These are phyloP conservation scores for Isatis tinctoria DNA, from an alignment of 345 rosid genomes.

Conservation along the genomic window DNA sequence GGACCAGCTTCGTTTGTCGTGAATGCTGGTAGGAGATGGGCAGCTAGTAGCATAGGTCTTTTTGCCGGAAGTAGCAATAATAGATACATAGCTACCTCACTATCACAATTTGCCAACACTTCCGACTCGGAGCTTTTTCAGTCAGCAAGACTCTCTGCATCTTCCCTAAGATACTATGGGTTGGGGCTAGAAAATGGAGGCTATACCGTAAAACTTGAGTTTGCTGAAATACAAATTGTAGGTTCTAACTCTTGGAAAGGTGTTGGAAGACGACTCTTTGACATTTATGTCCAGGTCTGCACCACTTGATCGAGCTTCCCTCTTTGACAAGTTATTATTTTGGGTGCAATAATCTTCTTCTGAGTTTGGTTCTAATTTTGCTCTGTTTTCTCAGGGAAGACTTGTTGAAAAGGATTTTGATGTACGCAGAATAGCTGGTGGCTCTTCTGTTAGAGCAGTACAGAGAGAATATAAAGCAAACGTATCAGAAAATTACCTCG, in stretches of 20 bases:
- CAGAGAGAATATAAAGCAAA: slow-evolving; percentile 21
- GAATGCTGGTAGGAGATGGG: slow-evolving; percentile 43
- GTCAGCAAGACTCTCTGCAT: slow-evolving; percentile 38
- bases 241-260: slow-evolving; percentile 32
- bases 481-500: slow-evolving; percentile 33
- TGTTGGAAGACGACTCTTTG: slow-evolving; percentile 42
- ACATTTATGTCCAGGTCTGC: slow-evolving; percentile 49
- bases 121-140: slow-evolving; percentile 38
- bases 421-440: slow-evolving; percentile 38
- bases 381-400: slow-evolving; percentile 31
- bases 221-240: slow-evolving; percentile 18
- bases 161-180: slow-evolving; percentile 38
- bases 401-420: slow-evolving; percentile 50
- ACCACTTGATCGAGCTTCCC: neutral
- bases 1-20: slow-evolving; percentile 60
- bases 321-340: neutral
- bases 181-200: slow-evolving; percentile 35
- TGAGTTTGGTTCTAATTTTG: neutral
- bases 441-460: slow-evolving; percentile 30
- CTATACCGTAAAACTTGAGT: slow-evolving; percentile 18
- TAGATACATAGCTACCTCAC: neutral
- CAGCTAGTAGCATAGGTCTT: slow-evolving; percentile 45
- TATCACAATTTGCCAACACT: slow-evolving; percentile 35
- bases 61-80: slow-evolving; percentile 36
- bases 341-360: neutral